Percentiles rank a stretch among this genome's conserved stretches.
phyloP scores from a whole-genome alignment of 768 basidiomycete species.

The Boletus reticuloceps region DNA sequence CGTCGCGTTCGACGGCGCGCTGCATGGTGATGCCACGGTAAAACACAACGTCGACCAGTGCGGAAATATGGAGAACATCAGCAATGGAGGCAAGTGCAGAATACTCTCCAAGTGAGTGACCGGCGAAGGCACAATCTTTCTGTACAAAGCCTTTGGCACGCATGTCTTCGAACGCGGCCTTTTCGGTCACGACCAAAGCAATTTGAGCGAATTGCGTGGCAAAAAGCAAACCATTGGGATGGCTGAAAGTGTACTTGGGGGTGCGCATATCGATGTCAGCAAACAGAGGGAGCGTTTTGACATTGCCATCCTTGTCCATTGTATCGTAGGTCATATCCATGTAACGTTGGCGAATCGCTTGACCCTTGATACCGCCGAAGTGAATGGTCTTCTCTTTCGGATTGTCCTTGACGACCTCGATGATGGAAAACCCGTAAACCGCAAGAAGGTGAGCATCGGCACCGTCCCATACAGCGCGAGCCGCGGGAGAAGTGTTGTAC shows the following conservation, averaged over 20 bases:
- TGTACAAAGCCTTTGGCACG: conserved; percentile 94
- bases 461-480: conserved; percentile 95
- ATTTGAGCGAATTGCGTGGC: conserved; percentile 99
- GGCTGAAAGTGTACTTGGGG: conserved; percentile 97
- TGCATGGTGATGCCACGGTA: conserved; percentile 99
- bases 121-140: conserved; percentile 89
- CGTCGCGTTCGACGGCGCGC: conserved; percentile 95
- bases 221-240: conserved; percentile 91
- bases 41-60: conserved; percentile 97
- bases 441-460: conserved; percentile 91
- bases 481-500: conserved; percentile 89
- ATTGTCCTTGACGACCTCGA: conserved; percentile 98
- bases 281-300: conserved; percentile 96
- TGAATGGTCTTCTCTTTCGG: conserved; percentile 98
- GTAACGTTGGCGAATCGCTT: conserved; percentile 97
- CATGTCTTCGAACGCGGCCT: conserved; percentile 98
- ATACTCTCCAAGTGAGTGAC: conserved; percentile 98
- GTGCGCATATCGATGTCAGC: conserved; percentile 93
- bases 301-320: conserved; percentile 92
- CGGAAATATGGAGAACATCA: conserved; percentile 91
- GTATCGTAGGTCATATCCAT: conserved; percentile 99
- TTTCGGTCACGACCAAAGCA: conserved; percentile 96
- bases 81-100: conserved; percentile 98
- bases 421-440: conserved; percentile 97
- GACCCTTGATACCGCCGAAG: conserved; percentile 99